Evolutionary conservation across 2,329 filamentous ascomycete genomes (phyloP).

Genomic region (Epicoccum sorghinum): DNA sequence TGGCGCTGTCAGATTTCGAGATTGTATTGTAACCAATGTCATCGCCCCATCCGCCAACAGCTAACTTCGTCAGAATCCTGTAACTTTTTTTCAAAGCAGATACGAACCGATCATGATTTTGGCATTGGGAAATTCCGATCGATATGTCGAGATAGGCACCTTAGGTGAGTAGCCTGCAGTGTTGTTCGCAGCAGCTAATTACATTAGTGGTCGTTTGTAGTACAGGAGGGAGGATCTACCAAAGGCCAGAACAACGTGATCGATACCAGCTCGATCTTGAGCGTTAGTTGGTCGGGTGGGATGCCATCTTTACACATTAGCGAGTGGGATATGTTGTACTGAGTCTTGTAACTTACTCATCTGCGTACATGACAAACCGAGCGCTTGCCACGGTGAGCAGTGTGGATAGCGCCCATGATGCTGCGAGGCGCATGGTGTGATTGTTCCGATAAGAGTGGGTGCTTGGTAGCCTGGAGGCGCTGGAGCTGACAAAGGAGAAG

Average conservation of each 20-base stretch:
- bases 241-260: conserved; percentile 46
- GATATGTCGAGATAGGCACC: conserved; percentile 58
- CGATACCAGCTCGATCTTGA: conserved; percentile 41
- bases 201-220: not conserved
- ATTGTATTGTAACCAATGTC: conserved; percentile 66
- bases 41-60: conserved; percentile 78
- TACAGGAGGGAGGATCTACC: conserved; percentile 1
- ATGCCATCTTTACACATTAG: conserved; percentile 37
- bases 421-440: conserved; percentile 30
- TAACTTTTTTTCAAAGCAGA: not conserved
- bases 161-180: conserved; percentile 60
- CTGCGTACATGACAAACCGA: conserved; percentile 42
- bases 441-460: not conserved
- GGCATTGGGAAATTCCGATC: conserved; percentile 61
- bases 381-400: conserved; percentile 21
- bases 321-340: not conserved
- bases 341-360: conserved; percentile 33
- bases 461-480: not conserved
- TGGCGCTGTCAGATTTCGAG: conserved; percentile 58
- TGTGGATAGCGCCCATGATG: conserved; percentile 20
- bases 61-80: conserved; percentile 34
- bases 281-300: conserved; percentile 34
- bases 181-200: conserved; percentile 46
- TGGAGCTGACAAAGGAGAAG: not conserved
- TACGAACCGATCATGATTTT: conserved; percentile 63